A percentile compares a stretch with the other conserved stretches of the same genome.
phyloP scores from a whole-genome alignment of 768 basidiomycete species.

The Mycena maculata region DNA sequence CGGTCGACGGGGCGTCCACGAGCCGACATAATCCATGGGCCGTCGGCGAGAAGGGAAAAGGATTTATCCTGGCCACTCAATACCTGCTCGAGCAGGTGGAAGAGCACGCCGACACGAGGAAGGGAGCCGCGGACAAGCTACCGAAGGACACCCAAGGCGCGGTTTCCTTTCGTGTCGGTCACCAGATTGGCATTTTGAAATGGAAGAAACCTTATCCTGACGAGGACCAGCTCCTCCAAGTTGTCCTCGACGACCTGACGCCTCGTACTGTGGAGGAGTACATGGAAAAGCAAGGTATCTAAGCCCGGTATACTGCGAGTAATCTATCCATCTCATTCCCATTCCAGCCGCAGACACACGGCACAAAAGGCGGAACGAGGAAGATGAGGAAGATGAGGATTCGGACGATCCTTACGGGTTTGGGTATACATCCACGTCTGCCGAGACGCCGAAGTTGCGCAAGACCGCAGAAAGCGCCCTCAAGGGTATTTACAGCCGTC shows the following conservation, averaged over 20 bases:
- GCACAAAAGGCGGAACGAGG: neutral
- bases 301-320: too few species aligned
- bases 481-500: neutral
- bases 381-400: neutral
- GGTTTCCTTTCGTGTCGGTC: slow-evolving; percentile 18
- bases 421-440: too few species aligned
- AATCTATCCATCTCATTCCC: neutral
- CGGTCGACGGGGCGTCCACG: slow-evolving; percentile 16
- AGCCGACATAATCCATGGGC: slow-evolving; percentile 11
- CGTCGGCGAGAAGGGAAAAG: slow-evolving; percentile 22
- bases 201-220: slow-evolving; percentile 16
- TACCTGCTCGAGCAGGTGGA: neutral
- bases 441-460: neutral
- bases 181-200: slow-evolving; percentile 13
- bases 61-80: slow-evolving; percentile 14
- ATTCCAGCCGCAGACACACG: neutral
- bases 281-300: slow-evolving; percentile 9
- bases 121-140: neutral
- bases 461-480: neutral
- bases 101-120: neutral
- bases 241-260: slow-evolving; percentile 15
- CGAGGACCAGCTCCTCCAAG: slow-evolving; percentile 8
- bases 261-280: neutral
- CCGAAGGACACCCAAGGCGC: neutral
- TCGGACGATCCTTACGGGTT: neutral